Evolutionary conservation across 2,329 filamentous ascomycete species (phyloP).

Genomic region (Aspergillus sojae): DNA sequence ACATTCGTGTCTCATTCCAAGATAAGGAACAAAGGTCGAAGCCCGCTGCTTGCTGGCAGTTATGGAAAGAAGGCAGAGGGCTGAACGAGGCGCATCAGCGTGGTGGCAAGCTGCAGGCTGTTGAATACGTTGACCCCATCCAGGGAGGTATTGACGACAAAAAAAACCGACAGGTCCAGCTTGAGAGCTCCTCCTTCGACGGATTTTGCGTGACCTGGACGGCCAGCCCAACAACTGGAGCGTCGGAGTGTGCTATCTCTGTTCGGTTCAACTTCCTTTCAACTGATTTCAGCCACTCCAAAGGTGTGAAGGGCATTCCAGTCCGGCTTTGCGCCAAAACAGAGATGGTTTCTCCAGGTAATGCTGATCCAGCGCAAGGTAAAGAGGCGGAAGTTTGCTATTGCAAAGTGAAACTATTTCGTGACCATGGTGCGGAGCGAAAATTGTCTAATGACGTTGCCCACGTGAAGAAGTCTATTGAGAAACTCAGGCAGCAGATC

Average conservation of each 20-base stretch:
- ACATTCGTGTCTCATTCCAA: constrained; percentile 93
- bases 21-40: constrained; percentile 89
- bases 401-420: constrained; percentile 96
- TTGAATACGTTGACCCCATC: constrained; percentile 80
- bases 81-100: constrained; percentile 93
- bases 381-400: constrained; percentile 75
- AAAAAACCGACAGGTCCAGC: constrained; percentile 64
- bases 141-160: constrained; percentile 59
- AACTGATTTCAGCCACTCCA: constrained; percentile 97
- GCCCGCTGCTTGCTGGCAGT: constrained; percentile 80
- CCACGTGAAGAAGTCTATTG: constrained; percentile 94
- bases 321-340: constrained; percentile 93
- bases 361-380: constrained; percentile 42
- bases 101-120: constrained; percentile 87
- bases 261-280: constrained; percentile 98
- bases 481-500: constrained; percentile 94
- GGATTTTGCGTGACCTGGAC: constrained; percentile 92
- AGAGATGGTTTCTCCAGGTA: constrained; percentile 61
- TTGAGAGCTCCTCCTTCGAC: constrained; percentile 83
- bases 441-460: constrained; percentile 94
- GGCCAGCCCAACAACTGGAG: constrained; percentile 64
- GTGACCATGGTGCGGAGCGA: constrained; percentile 91
- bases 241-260: constrained; percentile 78
- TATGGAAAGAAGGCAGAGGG: constrained; percentile 97
- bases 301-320: constrained; percentile 96